These are phyloP conservation scores for Ilyonectria robusta DNA, from an alignment of 2,329 filamentous ascomycete genomes.

Conservation along the genomic window DNA sequence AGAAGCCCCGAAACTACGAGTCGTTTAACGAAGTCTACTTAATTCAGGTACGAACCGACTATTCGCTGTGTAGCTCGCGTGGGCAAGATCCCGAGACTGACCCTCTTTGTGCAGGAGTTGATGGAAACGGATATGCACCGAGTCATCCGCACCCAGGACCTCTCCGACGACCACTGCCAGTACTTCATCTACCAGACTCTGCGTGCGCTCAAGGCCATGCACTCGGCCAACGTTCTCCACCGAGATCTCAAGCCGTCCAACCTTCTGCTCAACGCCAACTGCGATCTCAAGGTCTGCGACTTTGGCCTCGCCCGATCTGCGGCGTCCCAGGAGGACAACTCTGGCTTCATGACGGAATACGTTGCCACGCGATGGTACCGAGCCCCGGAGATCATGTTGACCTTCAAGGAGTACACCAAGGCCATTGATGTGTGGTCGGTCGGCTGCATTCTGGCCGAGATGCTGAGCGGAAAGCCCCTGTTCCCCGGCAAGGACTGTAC, in stretches of 20 bases:
- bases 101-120: conserved; percentile 75
- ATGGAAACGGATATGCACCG: conserved; percentile 99
- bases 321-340: conserved; percentile 98
- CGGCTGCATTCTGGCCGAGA: conserved; percentile 97
- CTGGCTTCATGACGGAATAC: conserved; percentile 99
- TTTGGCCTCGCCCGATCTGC: conserved; percentile 96
- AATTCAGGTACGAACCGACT: conserved; percentile 80
- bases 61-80: not conserved
- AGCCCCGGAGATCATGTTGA: conserved; percentile 99
- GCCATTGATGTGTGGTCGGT: conserved; percentile 99
- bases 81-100: conserved; percentile 13
- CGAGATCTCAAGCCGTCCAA: conserved; percentile 98
- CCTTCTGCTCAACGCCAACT: conserved; percentile 96
- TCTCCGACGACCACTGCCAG: conserved; percentile 99
- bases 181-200: conserved; percentile 99
- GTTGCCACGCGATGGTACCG: conserved; percentile 99
- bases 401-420: conserved; percentile 99
- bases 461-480: conserved; percentile 97
- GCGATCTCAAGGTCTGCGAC: conserved; percentile 98
- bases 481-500: conserved; percentile 99
- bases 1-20: conserved; percentile 97
- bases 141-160: conserved; percentile 97
- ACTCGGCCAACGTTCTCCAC: conserved; percentile 98
- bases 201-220: conserved; percentile 98
- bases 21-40: conserved; percentile 98